Evolutionary conservation across 1,139 yeast species (phyloP).

Genomic region (Chernovozyma aurita): DNA sequence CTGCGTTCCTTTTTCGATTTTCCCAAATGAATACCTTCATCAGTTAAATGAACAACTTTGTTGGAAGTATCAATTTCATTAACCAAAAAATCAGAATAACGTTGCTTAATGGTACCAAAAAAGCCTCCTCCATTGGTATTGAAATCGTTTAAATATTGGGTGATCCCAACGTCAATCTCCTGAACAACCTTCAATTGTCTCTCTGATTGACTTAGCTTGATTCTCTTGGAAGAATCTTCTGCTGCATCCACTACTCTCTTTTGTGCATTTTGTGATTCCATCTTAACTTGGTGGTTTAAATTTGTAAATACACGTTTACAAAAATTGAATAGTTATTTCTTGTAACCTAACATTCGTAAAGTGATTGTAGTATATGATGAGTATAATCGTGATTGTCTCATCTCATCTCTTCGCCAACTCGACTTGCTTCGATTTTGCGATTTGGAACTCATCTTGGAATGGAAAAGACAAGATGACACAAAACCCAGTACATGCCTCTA

Average conservation of each 20-base stretch:
- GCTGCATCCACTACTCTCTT: background rate
- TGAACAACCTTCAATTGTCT: slow-evolving; percentile 15
- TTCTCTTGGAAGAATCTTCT: background rate
- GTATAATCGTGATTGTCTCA: too few relatives aligned
- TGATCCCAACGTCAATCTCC: slow-evolving; percentile 83
- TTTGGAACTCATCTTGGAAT: too few relatives aligned
- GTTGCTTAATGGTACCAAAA: slow-evolving; percentile 73
- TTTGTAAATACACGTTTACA: slow-evolving; percentile 1
- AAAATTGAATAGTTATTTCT: slow-evolving; percentile 11
- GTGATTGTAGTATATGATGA: background rate
- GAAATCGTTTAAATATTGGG: slow-evolving; percentile 52
- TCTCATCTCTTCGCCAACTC: too few relatives aligned
- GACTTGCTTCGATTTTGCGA: too few relatives aligned
- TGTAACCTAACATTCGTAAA: slow-evolving; percentile 9
- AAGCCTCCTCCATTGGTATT: slow-evolving; percentile 55
- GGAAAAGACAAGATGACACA: too few relatives aligned
- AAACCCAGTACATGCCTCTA: too few relatives aligned
- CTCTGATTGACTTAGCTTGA: slow-evolving; percentile 7
- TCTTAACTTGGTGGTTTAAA: background rate
- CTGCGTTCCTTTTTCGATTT: slow-evolving; percentile 49
- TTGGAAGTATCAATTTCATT: slow-evolving; percentile 75
- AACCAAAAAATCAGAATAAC: slow-evolving; percentile 93
- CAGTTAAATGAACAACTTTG: slow-evolving; percentile 67
- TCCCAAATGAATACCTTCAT: slow-evolving; percentile 61
- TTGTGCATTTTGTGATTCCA: background rate